Evolutionary conservation across 2,329 filamentous ascomycete genomes (phyloP), one percentile per base, ranked within the genome.

Genomic region (Aspergillus sp.): DNA sequence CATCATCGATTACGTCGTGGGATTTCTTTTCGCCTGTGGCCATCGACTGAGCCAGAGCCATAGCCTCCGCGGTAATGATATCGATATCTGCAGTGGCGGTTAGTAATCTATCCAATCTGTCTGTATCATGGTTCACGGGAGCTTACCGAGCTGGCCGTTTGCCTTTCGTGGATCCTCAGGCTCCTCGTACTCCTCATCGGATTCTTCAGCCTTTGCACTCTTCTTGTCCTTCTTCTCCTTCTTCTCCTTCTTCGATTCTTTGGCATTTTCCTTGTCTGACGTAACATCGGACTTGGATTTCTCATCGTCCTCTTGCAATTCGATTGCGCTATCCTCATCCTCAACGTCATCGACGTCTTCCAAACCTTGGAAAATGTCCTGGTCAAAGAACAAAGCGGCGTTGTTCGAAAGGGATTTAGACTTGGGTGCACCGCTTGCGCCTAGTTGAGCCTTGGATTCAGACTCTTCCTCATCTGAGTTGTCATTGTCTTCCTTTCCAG

Each of bases 11-110:
- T 5, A 95, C 73, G 55, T 96, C 88, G 43, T 85, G 69, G 37
- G 81, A 85, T 1, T 84, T 86, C 66, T 85, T 90, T 62, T 91
- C 79, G 36, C 91, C 91, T 0, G 86, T 89, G 4, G 90, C 93
- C 46, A 98, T 83, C 61, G 89, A 81, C 53, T 97, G 93, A 1
- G 93, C 94, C 11, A 98, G 78, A 0, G 91, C 94, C 93, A 98
- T 98, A 51, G 94, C 93, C 74, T 98, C 93, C 5, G 90, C 93
- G n/a, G 93, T 98, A 61, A 97, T 95, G 59, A 98, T 97, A 65
- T 97, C 90, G 68, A 98, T 95, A 62, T 96, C 90, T 77, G 68
- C 64, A 43, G 12, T 33, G 13, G 29, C 39, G 43, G 51, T 62
- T 53, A 61, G 58, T 37, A 44, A 47, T 11, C 11, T 29, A 13